Evolutionary conservation across 768 basidiomycete genomes (phyloP).

Genomic region (Boletus rufocinnamomeus): DNA sequence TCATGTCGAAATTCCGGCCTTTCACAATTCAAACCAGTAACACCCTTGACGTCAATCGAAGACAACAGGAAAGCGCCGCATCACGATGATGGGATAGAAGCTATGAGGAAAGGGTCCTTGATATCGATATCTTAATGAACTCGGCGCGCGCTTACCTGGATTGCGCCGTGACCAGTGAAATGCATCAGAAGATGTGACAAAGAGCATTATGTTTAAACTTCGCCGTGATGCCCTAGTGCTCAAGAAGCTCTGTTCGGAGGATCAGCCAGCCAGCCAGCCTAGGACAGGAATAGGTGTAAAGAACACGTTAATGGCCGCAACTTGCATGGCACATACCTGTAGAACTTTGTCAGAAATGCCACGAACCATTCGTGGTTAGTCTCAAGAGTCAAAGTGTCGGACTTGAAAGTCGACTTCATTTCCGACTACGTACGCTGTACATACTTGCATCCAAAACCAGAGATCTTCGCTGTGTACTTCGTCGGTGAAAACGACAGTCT

Average conservation of each 20-base stretch:
- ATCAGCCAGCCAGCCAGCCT: neutral
- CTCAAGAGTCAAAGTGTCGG: neutral
- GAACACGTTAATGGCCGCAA: neutral
- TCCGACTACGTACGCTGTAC: neutral
- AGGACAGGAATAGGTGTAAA: neutral
- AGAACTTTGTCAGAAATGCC: neutral
- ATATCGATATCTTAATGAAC: neutral
- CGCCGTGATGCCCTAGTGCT: too few species aligned
- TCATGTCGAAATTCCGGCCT: neutral
- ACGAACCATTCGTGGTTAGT: neutral
- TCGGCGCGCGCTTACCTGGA: neutral
- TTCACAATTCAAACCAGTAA: neutral
- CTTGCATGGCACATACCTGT: neutral
- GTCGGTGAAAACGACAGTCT: neutral
- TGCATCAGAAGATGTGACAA: neutral
- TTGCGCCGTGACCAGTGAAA: neutral
- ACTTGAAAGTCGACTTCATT: neutral
- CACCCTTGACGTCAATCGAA: neutral
- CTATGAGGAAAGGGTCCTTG: neutral
- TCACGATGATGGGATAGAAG: slow-evolving; percentile 1
- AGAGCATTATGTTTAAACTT: too few species aligned
- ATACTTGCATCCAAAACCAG: neutral
- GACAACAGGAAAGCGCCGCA: neutral
- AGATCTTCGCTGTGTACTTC: neutral
- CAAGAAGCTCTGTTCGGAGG: neutral